Evolutionary conservation across 2,329 filamentous ascomycete species (phyloP), one percentile per base, ranked within the genome.

Genomic region (Sarocladium strictum): DNA sequence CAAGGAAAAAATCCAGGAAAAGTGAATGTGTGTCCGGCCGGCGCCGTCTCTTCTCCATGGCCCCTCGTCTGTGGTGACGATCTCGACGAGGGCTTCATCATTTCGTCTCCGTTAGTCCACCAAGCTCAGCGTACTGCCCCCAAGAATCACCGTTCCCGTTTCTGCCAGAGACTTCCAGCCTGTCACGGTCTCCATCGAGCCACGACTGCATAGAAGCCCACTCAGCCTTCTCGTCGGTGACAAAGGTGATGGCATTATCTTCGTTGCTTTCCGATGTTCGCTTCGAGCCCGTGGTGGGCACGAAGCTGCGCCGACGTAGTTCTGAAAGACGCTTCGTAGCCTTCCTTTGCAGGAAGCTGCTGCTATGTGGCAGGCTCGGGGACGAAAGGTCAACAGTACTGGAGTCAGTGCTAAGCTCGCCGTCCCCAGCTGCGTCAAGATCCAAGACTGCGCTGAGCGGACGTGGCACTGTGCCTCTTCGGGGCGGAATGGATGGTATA

Each of bases 101-200:
- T 41, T 61, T 61, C 59, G 69, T 63, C 56, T 71, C 69, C 2
- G 69, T 77, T 47, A 77, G 60, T 0, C 76, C 76, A 32, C 76
- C 76, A 3, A 78, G 61, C 12, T 75, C 72, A 26, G 68, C 66
- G 57, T 74, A 78, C 61, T 76, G 72, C 58, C 74, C 75, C 75
- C 74, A 78, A 3, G 69, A 69, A 3, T 53, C 50, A 21, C 32
- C 50, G 2, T 38, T 53, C 7, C 47, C 47, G 17, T 51, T 51
- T 29, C 47, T 17, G 7, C 61, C 27, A 60, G 61, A 19, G 29
- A 61, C 61, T 19, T 62, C 61, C 10, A 54, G 29, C 52, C 57
- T 57, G 21, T 55, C 55, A 4, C 58, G 51, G 7, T 57, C 57
- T 26, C 59, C 63, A 29, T 68, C 65, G 54, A 72, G 63, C 43